Conservation (phyloP, 2,329 filamentous ascomycete genomes). For the Paramyrothecium sp. region DNA sequence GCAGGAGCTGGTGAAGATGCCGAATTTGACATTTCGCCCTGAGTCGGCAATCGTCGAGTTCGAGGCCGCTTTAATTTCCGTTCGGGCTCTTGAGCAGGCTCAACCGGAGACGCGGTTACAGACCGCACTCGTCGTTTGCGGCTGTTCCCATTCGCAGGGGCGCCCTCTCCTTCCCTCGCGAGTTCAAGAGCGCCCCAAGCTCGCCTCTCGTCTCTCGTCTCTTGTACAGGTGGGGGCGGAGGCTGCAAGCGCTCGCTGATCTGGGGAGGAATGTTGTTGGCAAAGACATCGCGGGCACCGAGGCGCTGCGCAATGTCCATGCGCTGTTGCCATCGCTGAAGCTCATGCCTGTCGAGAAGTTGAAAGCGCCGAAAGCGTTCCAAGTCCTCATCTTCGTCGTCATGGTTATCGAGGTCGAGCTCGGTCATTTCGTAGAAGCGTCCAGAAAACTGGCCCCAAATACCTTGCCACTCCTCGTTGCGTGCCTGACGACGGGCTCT, state of each 20-base stretch:
- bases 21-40: slow-evolving; percentile 46
- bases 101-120: slow-evolving; percentile 66
- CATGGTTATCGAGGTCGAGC: slow-evolving; percentile 38
- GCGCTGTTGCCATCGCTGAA: slow-evolving; percentile 78
- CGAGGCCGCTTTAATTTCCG: slow-evolving; percentile 85
- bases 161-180: slow-evolving; percentile 67
- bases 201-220: slow-evolving; percentile 75
- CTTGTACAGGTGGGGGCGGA: slow-evolving; percentile 54
- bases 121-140: slow-evolving; percentile 77
- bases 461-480: slow-evolving; percentile 83
- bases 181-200: slow-evolving; percentile 92
- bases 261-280: slow-evolving; percentile 53
- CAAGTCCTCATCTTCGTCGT: slow-evolving; percentile 70
- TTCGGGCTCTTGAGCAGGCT: slow-evolving; percentile 68
- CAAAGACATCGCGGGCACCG: slow-evolving; percentile 72
- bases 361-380: slow-evolving; percentile 54
- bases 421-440: slow-evolving; percentile 58
- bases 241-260: slow-evolving; percentile 63
- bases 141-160: slow-evolving; percentile 43
- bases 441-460: slow-evolving; percentile 68
- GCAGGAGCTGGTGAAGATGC: slow-evolving; percentile 29
- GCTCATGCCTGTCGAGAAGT: slow-evolving; percentile 56
- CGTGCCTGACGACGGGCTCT: slow-evolving; percentile 61
- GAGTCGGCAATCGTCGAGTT: slow-evolving; percentile 62
- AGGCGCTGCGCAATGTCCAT: slow-evolving; percentile 79